Base-by-base conservation (phyloP, 1,139 yeast genomes). In the Suhomyces chickasaworum region DNA sequence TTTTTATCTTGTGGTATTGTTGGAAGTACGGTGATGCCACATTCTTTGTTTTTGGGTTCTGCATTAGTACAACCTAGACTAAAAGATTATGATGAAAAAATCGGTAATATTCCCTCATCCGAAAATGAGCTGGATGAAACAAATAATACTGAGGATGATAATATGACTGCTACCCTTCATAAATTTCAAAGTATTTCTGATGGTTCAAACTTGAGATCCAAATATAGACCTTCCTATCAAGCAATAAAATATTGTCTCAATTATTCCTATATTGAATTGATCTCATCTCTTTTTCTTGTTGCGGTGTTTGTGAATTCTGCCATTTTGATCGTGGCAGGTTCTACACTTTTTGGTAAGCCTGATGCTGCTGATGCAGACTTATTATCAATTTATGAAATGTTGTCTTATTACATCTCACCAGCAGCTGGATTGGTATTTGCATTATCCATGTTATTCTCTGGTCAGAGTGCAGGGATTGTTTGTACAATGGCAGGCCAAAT, bases 401-500 rank as follows among this genome's bases (percentile, higher is more conserved):
- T 88, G 31, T 71, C 80, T 0, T 57, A 62, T 33, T 76, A 78
- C 41, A 69, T 88, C 31, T 81, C 89, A 0, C 89, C 89, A 3
- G 83, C 78, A 2, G 91, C 86, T 1, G 95, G 95, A 25, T 83
- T 89, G 0, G 69, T 87, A 0, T 87, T 88, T 66, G 86, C 86
- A 80, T 66, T 86, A 38, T 93, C 95, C 0, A 69, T 88, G 54
- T 67, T 88, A 30, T 78, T 84, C 54, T 81, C 89, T 49, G 96
- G 95, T 8, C 89, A 86, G 59, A 82, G 89, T 50, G 91, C 96
- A 0, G 95, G 95, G 40, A 83, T 88, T 48, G 91, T 88, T 1
- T 88, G 95, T 61, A 88, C 96, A 0, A 84, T 88, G 66, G 89
- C 95, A 0, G 95, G 95, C 8, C 95, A 88, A 62, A 84, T 88